Evolutionary conservation across 2,329 filamentous ascomycete genomes (phyloP).

Genomic region (Colletotrichum falcatum): DNA sequence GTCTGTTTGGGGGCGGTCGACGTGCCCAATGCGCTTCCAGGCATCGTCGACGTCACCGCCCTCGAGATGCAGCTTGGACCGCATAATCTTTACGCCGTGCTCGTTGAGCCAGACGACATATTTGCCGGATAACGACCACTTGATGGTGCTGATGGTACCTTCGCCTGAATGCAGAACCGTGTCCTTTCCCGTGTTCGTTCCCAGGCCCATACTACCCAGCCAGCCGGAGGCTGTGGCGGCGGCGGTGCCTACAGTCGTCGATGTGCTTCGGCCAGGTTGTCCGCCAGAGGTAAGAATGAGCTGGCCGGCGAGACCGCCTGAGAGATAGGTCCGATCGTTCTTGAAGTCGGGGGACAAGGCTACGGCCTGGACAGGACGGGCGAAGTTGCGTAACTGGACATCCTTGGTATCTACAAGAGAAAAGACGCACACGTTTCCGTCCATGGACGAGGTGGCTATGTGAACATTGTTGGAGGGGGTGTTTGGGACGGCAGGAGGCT

Average conservation of each 20-base stretch:
- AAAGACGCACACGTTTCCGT: conserved; percentile 94
- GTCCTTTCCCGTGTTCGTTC: conserved; percentile 83
- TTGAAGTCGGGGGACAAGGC: conserved; percentile 96
- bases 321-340: conserved; percentile 88
- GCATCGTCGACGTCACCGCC: conserved; percentile 81
- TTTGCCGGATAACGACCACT: conserved; percentile 93
- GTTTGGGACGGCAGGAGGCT: conserved; percentile 71
- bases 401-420: conserved; percentile 90
- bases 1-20: conserved; percentile 86
- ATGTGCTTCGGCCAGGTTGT: conserved; percentile 83
- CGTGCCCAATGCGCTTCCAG: conserved; percentile 95
- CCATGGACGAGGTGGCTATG: conserved; percentile 92
- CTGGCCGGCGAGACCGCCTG: conserved; percentile 88
- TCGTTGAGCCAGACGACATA: conserved; percentile 97
- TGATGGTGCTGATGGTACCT: conserved; percentile 89
- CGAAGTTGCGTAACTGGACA: conserved; percentile 92
- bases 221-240: conserved; percentile 88
- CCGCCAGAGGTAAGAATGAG: conserved; percentile 89
- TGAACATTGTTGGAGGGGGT: conserved; percentile 91
- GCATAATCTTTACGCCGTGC: conserved; percentile 97
- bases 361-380: conserved; percentile 90
- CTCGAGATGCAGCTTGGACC: conserved; percentile 85
- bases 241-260: conserved; percentile 86
- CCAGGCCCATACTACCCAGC: conserved; percentile 89
- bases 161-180: conserved; percentile 91